A percentile compares a stretch with the other conserved stretches of the same genome.
Conservation (phyloP, 176 grass and related monocot genomes). For the Elaeis guineensis region DNA sequence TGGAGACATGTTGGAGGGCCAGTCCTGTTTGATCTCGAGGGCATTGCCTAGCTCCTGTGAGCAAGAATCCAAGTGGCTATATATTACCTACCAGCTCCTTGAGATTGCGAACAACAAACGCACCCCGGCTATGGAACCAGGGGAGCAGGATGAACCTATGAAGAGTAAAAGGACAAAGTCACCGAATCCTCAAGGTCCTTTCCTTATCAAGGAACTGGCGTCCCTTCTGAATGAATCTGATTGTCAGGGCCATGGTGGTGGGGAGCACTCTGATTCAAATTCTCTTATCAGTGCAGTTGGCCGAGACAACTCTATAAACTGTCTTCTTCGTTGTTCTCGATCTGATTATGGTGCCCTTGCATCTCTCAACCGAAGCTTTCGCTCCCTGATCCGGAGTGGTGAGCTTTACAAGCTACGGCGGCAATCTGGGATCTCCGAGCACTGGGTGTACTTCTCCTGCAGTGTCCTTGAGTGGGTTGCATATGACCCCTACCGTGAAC, state of each 20-base stretch:
- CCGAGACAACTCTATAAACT: slow-evolving; percentile 78
- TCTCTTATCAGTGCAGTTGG: slow-evolving; percentile 73
- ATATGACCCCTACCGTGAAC: slow-evolving; percentile 64
- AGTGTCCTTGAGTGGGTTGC: slow-evolving; percentile 86
- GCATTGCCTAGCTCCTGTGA: slow-evolving; percentile 54
- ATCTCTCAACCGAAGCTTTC: slow-evolving; percentile 54
- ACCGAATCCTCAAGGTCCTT: slow-evolving; percentile 20
- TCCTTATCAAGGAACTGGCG: slow-evolving; percentile 4
- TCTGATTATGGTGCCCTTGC: slow-evolving; percentile 80
- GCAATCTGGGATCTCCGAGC: slow-evolving; percentile 60
- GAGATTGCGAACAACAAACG: slow-evolving; percentile 72
- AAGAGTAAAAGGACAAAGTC: slow-evolving; percentile 20
- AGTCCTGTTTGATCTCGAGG: slow-evolving; percentile 75
- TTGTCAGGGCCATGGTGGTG: slow-evolving; percentile 28
- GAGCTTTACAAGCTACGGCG: slow-evolving; percentile 68
- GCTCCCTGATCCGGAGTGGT: slow-evolving; percentile 52
- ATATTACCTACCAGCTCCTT: slow-evolving; percentile 85
- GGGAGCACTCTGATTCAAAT: slow-evolving; percentile 42
- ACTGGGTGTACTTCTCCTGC: slow-evolving; percentile 98
- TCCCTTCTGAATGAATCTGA: slow-evolving; percentile 17
- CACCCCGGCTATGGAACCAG: slow-evolving; percentile 10
- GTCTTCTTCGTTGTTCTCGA: slow-evolving; percentile 60
- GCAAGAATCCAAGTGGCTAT: slow-evolving; percentile 63
- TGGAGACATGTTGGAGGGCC: slow-evolving; percentile 64
- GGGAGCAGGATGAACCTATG: slow-evolving; percentile 15